Conservation (phyloP, 371 early-diverging fungal genomes). For the Mortierella sp. region DNA sequence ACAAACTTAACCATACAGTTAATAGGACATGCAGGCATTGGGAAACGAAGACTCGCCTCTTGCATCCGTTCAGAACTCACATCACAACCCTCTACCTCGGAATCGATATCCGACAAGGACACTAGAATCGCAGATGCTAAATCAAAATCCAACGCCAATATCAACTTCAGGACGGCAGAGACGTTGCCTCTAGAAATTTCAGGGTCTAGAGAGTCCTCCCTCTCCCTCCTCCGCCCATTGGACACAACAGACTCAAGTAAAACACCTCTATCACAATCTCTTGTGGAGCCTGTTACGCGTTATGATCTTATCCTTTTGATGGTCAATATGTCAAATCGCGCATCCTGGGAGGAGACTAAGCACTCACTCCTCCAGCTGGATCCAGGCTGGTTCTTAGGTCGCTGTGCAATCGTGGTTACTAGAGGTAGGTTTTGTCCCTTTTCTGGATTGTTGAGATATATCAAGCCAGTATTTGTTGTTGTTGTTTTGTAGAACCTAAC, state of each 20-base stretch:
- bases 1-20: conserved; percentile 13
- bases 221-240: conserved; percentile 2
- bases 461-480: no score
- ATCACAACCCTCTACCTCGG: background rate
- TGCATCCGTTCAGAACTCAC: conserved; percentile 31
- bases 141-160: conserved; percentile 12
- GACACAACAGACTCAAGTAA: background rate
- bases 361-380: conserved; percentile 23
- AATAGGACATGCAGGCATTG: conserved; percentile 52
- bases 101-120: background rate
- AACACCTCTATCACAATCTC: background rate
- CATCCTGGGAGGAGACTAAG: conserved; percentile 42
- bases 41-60: conserved; percentile 45
- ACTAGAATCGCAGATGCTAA: background rate
- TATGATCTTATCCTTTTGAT: conserved; percentile 51
- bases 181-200: conserved; percentile 11
- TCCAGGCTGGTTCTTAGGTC: conserved; percentile 50
- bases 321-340: conserved; percentile 38
- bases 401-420: conserved; percentile 46
- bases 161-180: conserved; percentile 47
- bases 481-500: background rate
- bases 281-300: conserved; percentile 19
- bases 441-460: background rate
- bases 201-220: background rate
- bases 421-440: conserved; percentile 20